Evolutionary conservation across 108 stramenopile species (phyloP).

Genomic region (Pseudonitzschia multiseries): DNA sequence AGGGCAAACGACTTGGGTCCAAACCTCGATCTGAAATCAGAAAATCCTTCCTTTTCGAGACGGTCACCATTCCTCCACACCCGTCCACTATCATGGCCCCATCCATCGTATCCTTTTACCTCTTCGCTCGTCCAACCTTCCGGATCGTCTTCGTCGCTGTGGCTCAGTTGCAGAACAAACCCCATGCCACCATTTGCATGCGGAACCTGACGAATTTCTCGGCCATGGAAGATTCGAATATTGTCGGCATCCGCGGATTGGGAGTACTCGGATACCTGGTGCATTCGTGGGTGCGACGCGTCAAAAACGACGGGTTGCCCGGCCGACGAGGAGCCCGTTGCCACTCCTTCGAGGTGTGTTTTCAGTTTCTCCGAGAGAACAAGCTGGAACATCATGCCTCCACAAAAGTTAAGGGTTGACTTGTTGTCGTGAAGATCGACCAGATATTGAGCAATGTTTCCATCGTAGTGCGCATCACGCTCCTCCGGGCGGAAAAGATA

Average conservation of each 20-base stretch:
- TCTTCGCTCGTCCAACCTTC: conserved; percentile 73
- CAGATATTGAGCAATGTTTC: conserved; percentile 64
- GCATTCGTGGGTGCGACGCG: conserved; percentile 50
- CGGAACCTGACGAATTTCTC: conserved; percentile 72
- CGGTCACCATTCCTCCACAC: conserved; percentile 60
- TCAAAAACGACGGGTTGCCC: conserved; percentile 31
- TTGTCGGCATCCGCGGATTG: conserved; percentile 63
- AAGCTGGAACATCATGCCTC: conserved; percentile 83
- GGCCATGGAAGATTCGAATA: conserved; percentile 60
- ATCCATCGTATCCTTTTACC: conserved; percentile 75
- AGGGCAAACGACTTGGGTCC: conserved; percentile 66
- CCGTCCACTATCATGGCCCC: conserved; percentile 67
- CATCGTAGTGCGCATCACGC: conserved; percentile 4
- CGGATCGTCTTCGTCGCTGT: conserved; percentile 44
- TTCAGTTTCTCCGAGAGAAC: conserved; percentile 58
- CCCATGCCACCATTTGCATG: conserved; percentile 74
- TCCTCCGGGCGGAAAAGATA: not conserved
- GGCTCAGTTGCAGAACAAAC: conserved; percentile 70
- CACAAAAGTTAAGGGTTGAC: conserved; percentile 78
- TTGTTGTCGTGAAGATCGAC: conserved; percentile 67
- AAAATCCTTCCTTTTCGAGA: conserved; percentile 64
- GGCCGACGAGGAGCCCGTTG: not conserved
- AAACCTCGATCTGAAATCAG: conserved; percentile 46
- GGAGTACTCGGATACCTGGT: conserved; percentile 46
- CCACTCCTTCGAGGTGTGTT: conserved; percentile 45